Evolutionary conservation across 192 early-diverging fungal genomes (phyloP).

Genomic region (Rhizophagus sp.): DNA sequence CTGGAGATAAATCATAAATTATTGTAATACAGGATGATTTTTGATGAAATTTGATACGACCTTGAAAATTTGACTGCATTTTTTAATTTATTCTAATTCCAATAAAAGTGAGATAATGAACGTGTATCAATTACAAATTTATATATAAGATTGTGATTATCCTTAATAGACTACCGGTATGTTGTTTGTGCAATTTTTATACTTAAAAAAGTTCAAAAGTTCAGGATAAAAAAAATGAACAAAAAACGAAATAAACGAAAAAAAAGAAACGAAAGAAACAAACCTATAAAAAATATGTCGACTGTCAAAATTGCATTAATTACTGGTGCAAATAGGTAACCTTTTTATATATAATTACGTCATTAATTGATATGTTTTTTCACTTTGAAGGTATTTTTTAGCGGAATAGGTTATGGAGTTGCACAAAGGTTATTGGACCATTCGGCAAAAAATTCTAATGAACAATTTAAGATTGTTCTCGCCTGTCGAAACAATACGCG

Average conservation of each 20-base stretch:
- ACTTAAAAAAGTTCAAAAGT: no score
- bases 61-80: background rate
- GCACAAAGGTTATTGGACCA: conserved; percentile 48
- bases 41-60: background rate
- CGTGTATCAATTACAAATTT: no score
- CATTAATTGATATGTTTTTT: background rate
- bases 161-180: no score
- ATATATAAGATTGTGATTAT: no score
- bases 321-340: conserved; percentile 24
- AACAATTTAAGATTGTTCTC: conserved; percentile 43
- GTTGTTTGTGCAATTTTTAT: no score
- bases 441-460: conserved; percentile 20
- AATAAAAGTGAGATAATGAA: no score
- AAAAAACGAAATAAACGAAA: background rate
- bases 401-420: conserved; percentile 56
- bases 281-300: background rate
- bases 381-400: background rate
- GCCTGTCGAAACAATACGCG: conserved; percentile 53
- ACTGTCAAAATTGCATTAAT: conserved; percentile 5
- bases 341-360: conserved; percentile 1
- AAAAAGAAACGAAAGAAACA: background rate
- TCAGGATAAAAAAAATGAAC: background rate
- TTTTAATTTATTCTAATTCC: background rate
- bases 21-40: background rate
- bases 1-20: background rate